A percentile compares a stretch with the other conserved stretches of the same genome.
Evolutionary conservation across 1,139 yeast genomes (phyloP).

Genomic region (Candida neerlandica): DNA sequence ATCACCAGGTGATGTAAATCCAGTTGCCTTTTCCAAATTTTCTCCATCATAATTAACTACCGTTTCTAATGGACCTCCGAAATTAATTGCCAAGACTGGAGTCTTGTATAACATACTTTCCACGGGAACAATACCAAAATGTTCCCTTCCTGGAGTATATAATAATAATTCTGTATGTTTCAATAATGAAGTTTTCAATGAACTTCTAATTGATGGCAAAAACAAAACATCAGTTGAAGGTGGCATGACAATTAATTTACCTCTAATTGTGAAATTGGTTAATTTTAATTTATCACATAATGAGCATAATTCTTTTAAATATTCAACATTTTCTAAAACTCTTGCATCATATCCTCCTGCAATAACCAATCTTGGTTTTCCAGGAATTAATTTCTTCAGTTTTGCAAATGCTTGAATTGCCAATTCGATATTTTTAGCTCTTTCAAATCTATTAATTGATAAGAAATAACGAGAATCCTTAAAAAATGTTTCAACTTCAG

Average conservation of each 20-base stretch:
- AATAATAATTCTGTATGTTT: conserved; percentile 60
- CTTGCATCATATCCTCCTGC: conserved; percentile 94
- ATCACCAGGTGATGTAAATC: conserved; percentile 67
- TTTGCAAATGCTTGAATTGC: conserved; percentile 69
- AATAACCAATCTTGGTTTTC: conserved; percentile 52
- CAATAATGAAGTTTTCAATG: conserved; percentile 66
- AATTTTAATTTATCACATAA: conserved; percentile 52
- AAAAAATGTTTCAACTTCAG: conserved; percentile 39
- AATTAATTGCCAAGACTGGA: conserved; percentile 82
- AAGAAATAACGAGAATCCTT: conserved; percentile 49
- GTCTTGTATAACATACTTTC: conserved; percentile 88
- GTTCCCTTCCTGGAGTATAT: conserved; percentile 91
- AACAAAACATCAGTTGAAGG: conserved; percentile 61
- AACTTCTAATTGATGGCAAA: conserved; percentile 74
- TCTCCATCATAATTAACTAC: conserved; percentile 49
- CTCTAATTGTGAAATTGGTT: conserved; percentile 49
- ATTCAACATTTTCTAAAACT: conserved; percentile 74
- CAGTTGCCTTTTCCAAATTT: conserved; percentile 58
- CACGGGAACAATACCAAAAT: conserved; percentile 96
- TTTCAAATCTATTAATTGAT: conserved; percentile 86
- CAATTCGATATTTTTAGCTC: conserved; percentile 77
- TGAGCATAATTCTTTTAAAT: conserved; percentile 59
- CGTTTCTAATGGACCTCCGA: conserved; percentile 94
- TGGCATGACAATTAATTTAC: conserved; percentile 41
- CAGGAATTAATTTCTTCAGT: conserved; percentile 24